Evolutionary conservation across 352 stramenopile genomes (phyloP).

Genomic region (Phytophthora lateralis): DNA sequence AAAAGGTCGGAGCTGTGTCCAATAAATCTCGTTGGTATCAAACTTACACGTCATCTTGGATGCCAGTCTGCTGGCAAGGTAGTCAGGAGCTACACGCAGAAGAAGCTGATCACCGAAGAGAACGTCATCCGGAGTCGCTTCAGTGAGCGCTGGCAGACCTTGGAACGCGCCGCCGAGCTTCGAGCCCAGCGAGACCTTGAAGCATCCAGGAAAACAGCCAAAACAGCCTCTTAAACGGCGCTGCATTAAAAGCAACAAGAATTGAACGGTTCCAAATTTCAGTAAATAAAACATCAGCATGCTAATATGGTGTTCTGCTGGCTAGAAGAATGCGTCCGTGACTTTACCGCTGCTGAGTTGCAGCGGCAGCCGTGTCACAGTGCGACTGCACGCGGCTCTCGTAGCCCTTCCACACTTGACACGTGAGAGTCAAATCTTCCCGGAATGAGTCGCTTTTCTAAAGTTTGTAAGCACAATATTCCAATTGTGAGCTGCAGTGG

Average conservation of each 20-base stretch:
- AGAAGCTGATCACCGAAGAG: constrained; percentile 49
- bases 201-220: background rate
- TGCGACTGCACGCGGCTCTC: constrained; percentile 83
- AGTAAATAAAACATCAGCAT: background rate
- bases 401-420: constrained; percentile 86
- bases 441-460: constrained; percentile 82
- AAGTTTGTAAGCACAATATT: background rate
- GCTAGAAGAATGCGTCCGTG: background rate
- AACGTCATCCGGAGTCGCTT: constrained; percentile 39
- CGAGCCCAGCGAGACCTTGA: constrained; percentile 21
- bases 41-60: background rate
- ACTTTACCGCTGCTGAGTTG: constrained; percentile 14
- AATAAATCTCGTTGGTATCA: background rate
- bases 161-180: constrained; percentile 29
- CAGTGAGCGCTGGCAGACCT: constrained; percentile 38
- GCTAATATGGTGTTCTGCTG: constrained; percentile 3
- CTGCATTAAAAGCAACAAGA: background rate
- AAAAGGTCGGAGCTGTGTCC: constrained; percentile 31
- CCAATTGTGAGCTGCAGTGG: background rate
- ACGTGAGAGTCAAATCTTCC: constrained; percentile 75
- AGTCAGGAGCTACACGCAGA: constrained; percentile 43
- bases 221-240: background rate
- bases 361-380: constrained; percentile 41
- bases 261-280: too few relatives aligned
- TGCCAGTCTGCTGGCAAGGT: constrained; percentile 21